These are phyloP conservation scores for Magnaporthales sp. DNA, from an alignment of 2,329 filamentous ascomycete species.

Conservation along the genomic window DNA sequence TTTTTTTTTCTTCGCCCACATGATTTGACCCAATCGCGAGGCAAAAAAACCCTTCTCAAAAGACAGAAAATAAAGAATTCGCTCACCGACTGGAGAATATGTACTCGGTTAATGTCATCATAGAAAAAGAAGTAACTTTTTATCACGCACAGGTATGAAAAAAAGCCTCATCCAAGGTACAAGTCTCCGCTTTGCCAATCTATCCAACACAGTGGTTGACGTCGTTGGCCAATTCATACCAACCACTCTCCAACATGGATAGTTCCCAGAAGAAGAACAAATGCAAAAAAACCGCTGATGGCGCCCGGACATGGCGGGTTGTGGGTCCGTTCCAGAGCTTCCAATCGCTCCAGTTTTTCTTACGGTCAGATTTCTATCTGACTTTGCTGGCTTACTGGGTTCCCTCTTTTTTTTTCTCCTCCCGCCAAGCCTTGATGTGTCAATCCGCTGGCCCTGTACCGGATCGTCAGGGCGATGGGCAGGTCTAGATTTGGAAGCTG, in stretches of 20 bases:
- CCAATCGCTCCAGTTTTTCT: background rate
- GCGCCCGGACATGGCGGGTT: background rate
- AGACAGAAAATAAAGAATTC: background rate
- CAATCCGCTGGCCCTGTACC: background rate
- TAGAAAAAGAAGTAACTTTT: background rate
- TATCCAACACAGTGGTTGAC: background rate
- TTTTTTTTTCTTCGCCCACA: background rate
- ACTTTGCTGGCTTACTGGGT: background rate
- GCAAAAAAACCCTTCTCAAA: background rate
- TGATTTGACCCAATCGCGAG: background rate
- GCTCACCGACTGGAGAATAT: background rate
- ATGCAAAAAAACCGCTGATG: background rate
- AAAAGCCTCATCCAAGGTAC: background rate
- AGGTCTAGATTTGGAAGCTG: background rate
- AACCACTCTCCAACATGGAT: too few relatives aligned
- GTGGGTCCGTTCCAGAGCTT: background rate
- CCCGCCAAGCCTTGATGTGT: background rate
- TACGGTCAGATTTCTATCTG: too few relatives aligned
- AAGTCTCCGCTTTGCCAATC: background rate
- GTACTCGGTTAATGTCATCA: background rate
- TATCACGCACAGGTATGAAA: background rate
- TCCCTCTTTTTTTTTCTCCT: background rate
- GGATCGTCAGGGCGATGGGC: background rate
- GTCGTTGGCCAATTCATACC: background rate
- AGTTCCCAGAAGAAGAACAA: background rate